Conservation (phyloP, 2,329 filamentous ascomycete species). For the Phaeosphaeriaceae sp. region DNA sequence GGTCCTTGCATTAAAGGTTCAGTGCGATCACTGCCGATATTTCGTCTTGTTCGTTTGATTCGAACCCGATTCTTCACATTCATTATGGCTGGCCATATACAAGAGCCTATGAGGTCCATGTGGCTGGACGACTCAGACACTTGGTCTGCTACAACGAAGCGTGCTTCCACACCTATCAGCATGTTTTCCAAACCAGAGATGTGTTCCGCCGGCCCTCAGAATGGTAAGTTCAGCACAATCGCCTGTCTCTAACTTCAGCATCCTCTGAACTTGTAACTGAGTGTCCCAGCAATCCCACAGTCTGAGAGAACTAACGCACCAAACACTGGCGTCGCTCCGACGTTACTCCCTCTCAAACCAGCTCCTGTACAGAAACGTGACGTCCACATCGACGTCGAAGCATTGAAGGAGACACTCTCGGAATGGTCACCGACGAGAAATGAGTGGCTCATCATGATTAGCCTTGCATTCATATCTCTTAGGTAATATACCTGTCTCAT, state of each 20-base stretch:
- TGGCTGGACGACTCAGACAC: neutral
- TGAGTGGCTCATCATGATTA: constrained; percentile 36
- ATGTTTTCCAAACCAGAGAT: neutral
- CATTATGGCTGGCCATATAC: neutral
- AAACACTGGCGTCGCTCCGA: neutral
- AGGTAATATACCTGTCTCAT: neutral
- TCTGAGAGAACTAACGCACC: neutral
- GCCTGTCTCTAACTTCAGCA: too few species aligned
- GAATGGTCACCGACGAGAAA: constrained; percentile 22
- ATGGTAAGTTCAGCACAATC: neutral
- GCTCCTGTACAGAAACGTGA: neutral
- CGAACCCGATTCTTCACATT: neutral
- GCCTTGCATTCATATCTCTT: constrained; percentile 34
- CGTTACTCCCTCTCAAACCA: neutral
- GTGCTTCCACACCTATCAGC: neutral
- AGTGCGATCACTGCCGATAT: neutral
- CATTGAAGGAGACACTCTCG: constrained; percentile 8
- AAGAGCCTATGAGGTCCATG: neutral
- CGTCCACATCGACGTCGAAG: constrained; percentile 14
- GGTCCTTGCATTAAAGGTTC: too few species aligned
- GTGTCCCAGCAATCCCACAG: too few species aligned
- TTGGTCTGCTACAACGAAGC: neutral
- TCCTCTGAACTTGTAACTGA: too few species aligned
- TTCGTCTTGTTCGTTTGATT: neutral
- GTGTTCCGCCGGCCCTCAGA: neutral